A percentile compares a stretch with the other conserved stretches of the same genome.
Conservation (phyloP, 495 filamentous ascomycete genomes). For the Aspergillus mulundensis region DNA sequence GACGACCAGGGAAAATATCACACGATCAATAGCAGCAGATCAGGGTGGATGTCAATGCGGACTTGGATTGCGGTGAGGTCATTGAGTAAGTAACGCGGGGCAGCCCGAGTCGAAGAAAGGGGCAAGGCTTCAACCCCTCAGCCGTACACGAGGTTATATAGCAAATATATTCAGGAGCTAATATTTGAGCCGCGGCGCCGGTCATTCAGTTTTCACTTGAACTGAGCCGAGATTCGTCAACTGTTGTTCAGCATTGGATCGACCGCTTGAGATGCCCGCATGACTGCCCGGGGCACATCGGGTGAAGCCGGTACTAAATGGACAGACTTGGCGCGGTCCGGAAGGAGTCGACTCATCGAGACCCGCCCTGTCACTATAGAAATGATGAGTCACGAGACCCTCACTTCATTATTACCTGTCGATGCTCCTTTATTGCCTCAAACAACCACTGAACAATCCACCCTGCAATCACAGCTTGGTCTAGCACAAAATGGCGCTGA, state of each 20-base stretch:
- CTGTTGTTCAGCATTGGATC: not conserved
- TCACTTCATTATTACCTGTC: not conserved
- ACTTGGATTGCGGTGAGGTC: conserved; percentile 25
- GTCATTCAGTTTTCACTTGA: not conserved
- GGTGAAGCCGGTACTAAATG: not conserved
- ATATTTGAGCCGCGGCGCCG: not conserved
- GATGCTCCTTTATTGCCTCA: not conserved
- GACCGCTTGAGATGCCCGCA: not conserved
- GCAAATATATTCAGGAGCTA: not conserved
- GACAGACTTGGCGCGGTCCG: not conserved
- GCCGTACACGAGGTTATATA: not conserved
- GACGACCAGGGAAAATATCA: conserved; percentile 7
- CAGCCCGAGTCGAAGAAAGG: conserved; percentile 3
- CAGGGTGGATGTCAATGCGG: conserved; percentile 18
- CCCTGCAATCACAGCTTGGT: not conserved
- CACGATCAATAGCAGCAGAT: conserved; percentile 17
- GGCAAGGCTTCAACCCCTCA: not conserved
- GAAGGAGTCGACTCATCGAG: not conserved
- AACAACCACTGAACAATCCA: not conserved
- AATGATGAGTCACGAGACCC: not conserved
- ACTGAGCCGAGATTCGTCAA: not conserved
- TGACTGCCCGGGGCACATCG: not conserved
- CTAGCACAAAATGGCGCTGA: not conserved
- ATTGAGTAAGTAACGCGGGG: conserved; percentile 22
- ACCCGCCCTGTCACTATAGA: not conserved